Conservation (phyloP, 2,329 filamentous ascomycete genomes). For the Teratosphaeria viscida region DNA sequence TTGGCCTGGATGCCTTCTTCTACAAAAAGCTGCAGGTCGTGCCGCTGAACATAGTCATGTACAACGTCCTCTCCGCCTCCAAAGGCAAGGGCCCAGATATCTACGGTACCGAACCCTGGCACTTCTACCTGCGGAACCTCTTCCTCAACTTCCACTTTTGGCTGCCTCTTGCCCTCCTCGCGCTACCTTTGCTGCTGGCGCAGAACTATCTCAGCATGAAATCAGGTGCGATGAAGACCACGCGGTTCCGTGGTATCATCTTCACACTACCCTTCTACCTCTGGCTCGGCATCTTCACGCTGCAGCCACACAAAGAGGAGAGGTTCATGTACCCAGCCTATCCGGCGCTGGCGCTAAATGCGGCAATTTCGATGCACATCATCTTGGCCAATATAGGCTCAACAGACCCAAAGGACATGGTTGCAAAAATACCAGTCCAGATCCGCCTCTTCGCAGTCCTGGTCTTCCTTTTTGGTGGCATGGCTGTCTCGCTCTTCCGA, state of each 20-base stretch:
- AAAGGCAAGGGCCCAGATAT: constrained; percentile 59
- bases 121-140: constrained; percentile 89
- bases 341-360: constrained; percentile 80
- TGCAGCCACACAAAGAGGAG: constrained; percentile 95
- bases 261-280: constrained; percentile 83
- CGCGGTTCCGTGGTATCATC: constrained; percentile 62
- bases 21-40: constrained; percentile 70
- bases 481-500: constrained; percentile 58
- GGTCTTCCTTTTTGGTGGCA: constrained; percentile 36
- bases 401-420: constrained; percentile 49
- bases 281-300: constrained; percentile 83
- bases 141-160: constrained; percentile 91
- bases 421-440: constrained; percentile 63
- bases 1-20: constrained; percentile 68
- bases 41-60: constrained; percentile 85
- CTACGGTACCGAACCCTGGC: constrained; percentile 93
- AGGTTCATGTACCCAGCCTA: constrained; percentile 98
- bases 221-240: constrained; percentile 50
- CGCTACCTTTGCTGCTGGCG: constrained; percentile 63
- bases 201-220: constrained; percentile 58
- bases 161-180: constrained; percentile 68
- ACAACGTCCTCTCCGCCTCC: constrained; percentile 77
- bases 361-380: constrained; percentile 74
- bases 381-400: constrained; percentile 65
- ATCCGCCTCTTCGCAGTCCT: constrained; percentile 59